A percentile compares a stretch with the other conserved stretches of the same genome.
These are phyloP conservation scores for Scleromitrula shiraiana DNA, from an alignment of 2,329 filamentous ascomycete species.

Conservation along the genomic window DNA sequence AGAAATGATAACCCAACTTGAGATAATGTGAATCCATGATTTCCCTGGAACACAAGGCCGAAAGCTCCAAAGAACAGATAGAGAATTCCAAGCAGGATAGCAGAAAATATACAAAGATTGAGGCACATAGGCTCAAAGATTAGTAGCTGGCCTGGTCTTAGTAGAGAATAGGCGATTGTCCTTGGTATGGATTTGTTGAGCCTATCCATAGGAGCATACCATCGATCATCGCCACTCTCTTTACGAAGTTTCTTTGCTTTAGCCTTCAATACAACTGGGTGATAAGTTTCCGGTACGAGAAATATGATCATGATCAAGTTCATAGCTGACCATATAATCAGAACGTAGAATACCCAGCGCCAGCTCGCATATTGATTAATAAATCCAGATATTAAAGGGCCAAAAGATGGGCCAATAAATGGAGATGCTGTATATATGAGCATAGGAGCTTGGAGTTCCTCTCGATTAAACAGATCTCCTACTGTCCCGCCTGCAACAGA, in stretches of 20 bases:
- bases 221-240: constrained; percentile 70
- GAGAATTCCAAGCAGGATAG: constrained; percentile 76
- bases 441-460: constrained; percentile 73
- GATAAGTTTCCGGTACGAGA: constrained; percentile 84
- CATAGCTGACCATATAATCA: constrained; percentile 72
- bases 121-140: constrained; percentile 79
- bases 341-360: constrained; percentile 78
- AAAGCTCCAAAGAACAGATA: constrained; percentile 93
- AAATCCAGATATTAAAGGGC: constrained; percentile 64
- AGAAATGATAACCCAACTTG: constrained; percentile 75
- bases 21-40: constrained; percentile 71
- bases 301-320: constrained; percentile 57
- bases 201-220: constrained; percentile 70
- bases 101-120: constrained; percentile 72
- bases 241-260: constrained; percentile 65
- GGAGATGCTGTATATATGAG: constrained; percentile 64
- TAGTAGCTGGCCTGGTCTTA: constrained; percentile 65
- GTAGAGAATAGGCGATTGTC: constrained; percentile 51
- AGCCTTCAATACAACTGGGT: constrained; percentile 60
- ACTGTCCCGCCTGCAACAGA: constrained; percentile 79
- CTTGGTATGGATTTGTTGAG: constrained; percentile 55
- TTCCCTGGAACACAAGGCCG: constrained; percentile 64
- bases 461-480: constrained; percentile 64
- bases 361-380: constrained; percentile 70
- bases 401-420: constrained; percentile 53